Percentiles rank a stretch among this genome's conserved stretches.
Evolutionary conservation across 257 asterid genomes (phyloP).

Genomic region (Capsicum rhomboideum): DNA sequence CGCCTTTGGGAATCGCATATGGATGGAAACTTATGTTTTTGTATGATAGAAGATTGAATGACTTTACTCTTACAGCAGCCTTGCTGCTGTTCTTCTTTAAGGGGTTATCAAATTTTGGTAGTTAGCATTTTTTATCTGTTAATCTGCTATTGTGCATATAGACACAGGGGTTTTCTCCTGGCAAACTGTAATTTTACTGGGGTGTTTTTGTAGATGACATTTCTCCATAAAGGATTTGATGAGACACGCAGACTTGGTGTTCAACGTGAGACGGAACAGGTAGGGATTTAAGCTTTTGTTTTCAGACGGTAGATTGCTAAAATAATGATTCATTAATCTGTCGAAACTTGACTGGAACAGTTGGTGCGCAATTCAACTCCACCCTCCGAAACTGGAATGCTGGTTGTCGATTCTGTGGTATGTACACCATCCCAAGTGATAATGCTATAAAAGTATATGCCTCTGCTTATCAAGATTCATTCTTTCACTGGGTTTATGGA

Average conservation of each 20-base stretch:
- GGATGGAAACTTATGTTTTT: not conserved
- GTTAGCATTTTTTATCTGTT: not conserved
- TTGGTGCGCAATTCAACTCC: slow-evolving; percentile 91
- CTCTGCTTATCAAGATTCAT: not conserved
- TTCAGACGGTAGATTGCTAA: not conserved
- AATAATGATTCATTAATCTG: not conserved
- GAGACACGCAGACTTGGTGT: slow-evolving; percentile 99
- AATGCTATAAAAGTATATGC: not conserved
- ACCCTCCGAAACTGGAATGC: slow-evolving; percentile 95
- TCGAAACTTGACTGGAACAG: slow-evolving; percentile 23
- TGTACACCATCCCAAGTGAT: slow-evolving; percentile 19
- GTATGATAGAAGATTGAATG: not conserved
- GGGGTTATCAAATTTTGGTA: not conserved
- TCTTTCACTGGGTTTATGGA: slow-evolving; percentile 13
- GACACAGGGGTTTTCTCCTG: not conserved
- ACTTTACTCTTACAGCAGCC: not conserved
- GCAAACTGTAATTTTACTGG: slow-evolving; percentile 4
- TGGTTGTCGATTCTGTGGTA: slow-evolving; percentile 95
- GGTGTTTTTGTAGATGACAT: slow-evolving; percentile 53
- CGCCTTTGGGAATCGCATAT: not conserved
- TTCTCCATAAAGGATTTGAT: slow-evolving; percentile 95
- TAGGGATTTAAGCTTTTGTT: slow-evolving; percentile 7
- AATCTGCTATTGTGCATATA: not conserved
- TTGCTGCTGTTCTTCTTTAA: not conserved
- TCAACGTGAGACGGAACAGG: slow-evolving; percentile 87